Conservation (phyloP, 495 filamentous ascomycete genomes). For the Collariella sp. region DNA sequence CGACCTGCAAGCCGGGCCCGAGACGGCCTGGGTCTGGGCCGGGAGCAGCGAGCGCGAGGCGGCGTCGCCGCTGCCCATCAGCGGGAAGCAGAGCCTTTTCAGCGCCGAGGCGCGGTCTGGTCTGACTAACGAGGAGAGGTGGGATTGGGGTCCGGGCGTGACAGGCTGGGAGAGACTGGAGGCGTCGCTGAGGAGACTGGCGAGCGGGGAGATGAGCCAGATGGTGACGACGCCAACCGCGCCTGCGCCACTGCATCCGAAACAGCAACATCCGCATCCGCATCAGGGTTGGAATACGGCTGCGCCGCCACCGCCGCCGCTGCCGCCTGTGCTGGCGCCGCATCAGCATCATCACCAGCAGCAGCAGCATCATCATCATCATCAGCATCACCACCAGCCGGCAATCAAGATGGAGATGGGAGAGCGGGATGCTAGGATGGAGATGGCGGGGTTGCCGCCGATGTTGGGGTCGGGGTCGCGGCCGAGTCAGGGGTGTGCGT, state of each 20-base stretch:
- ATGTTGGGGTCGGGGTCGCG: background rate
- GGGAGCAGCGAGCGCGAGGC: constrained; percentile 49
- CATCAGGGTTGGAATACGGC: constrained; percentile 2
- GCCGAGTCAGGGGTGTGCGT: background rate
- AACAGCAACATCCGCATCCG: background rate
- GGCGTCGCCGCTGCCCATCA: constrained; percentile 4
- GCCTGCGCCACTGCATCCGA: background rate
- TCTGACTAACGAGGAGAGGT: constrained; percentile 19
- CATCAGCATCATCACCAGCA: constrained; percentile 17
- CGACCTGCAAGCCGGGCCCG: constrained; percentile 76
- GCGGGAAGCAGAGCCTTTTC: constrained; percentile 9
- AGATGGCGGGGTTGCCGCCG: constrained; percentile 7
- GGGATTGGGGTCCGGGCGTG: constrained; percentile 14
- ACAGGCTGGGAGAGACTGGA: constrained; percentile 24
- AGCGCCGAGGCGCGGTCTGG: constrained; percentile 21
- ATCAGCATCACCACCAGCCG: constrained; percentile 2
- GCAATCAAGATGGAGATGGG: constrained; percentile 30
- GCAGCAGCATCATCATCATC: constrained; percentile 11
- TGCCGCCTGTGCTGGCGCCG: background rate
- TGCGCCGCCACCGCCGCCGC: background rate
- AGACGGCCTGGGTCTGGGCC: constrained; percentile 82
- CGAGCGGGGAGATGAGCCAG: constrained; percentile 4
- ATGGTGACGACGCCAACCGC: background rate
- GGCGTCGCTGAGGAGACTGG: constrained; percentile 18
- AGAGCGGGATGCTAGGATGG: constrained; percentile 18